Evolutionary conservation across 768 basidiomycete species (phyloP), one percentile per base, ranked within the genome.

Genomic region (Mycena venus): DNA sequence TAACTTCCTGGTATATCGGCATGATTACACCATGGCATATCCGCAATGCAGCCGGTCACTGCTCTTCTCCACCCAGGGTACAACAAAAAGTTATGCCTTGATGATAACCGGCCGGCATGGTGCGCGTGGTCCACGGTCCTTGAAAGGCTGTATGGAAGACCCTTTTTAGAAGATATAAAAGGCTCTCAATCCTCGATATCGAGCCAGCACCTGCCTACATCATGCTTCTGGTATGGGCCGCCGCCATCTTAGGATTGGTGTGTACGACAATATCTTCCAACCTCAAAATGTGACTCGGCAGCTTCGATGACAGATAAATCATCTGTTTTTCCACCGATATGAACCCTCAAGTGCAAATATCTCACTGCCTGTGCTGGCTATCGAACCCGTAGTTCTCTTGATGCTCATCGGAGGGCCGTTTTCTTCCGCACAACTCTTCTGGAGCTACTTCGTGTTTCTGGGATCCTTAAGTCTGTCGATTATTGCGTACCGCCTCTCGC

Each of bases 401-500:
- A 6, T 65, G 0, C 9, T 71, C 4, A 29, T 49, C 68, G 51
- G 56, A 23, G 49, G 19, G 23, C 38, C 53, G 7, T 9, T 59
- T 40, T 59, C 71, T 10, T 25, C 27, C 29, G 10, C 51, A 2
- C 70, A 42, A 12, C 42, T 72, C 4, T 29, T 72, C 6, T 58
- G 60, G 17, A 40, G 19, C 65, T 58, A 69, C 25, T 68, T 51
- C 15, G 23, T 79, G 2, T 86, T 83, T 73, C 83, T 80, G 79
- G 60, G 65, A 0, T 76, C 83, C 2, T 71, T 86, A 15, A 63
- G 77, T 34, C 34, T 76, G 8, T 85, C 85, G 1, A 82, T 87
- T 23, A 55, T 83, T 21, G 31, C 83, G 7, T 90, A 91, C 78
- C 86, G 90, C 21, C 73, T 90, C 9, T 90, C 89, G 8, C 89